These are phyloP conservation scores for Wallacemonas sp. DNA, from an alignment of 208 protist species.

Conservation along the genomic window DNA sequence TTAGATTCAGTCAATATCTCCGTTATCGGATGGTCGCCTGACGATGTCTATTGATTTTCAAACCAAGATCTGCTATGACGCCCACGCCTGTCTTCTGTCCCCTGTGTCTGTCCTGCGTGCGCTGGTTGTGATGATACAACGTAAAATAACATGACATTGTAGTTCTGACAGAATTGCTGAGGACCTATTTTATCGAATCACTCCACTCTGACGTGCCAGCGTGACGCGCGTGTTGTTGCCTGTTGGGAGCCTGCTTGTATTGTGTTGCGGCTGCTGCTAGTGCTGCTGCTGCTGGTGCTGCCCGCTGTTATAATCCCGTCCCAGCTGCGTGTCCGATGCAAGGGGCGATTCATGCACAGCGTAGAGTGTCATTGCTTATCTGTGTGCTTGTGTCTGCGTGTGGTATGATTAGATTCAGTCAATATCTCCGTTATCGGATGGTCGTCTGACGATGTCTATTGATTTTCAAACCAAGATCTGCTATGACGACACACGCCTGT, in stretches of 20 bases:
- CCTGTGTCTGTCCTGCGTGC: neutral
- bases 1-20: conserved; percentile 55
- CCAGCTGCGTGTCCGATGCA: conserved; percentile 24
- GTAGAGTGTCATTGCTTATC: conserved; percentile 19
- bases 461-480: conserved; percentile 79
- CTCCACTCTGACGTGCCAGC: conserved; percentile 37
- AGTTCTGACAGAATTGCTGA: conserved; percentile 16
- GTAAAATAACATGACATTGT: conserved; percentile 25
- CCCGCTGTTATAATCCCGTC: conserved; percentile 49
- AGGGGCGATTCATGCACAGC: conserved; percentile 59
- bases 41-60: conserved; percentile 68
- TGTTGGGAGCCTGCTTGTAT: conserved; percentile 1
- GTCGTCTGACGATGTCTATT: conserved; percentile 66
- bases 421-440: conserved; percentile 63
- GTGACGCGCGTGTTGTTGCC: neutral
- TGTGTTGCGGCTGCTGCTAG: too few species aligned
- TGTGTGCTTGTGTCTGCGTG: neutral
- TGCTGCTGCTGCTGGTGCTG: neutral
- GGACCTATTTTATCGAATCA: conserved; percentile 32
- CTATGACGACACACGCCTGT: conserved; percentile 41
- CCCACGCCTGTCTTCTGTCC: neutral
- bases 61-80: conserved; percentile 87
- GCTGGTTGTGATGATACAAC: conserved; percentile 17
- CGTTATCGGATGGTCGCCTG: conserved; percentile 50
- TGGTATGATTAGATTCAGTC: conserved; percentile 40